phyloP scores from a whole-genome alignment of 2,329 filamentous ascomycete genomes.

The Leptographium procerum region DNA sequence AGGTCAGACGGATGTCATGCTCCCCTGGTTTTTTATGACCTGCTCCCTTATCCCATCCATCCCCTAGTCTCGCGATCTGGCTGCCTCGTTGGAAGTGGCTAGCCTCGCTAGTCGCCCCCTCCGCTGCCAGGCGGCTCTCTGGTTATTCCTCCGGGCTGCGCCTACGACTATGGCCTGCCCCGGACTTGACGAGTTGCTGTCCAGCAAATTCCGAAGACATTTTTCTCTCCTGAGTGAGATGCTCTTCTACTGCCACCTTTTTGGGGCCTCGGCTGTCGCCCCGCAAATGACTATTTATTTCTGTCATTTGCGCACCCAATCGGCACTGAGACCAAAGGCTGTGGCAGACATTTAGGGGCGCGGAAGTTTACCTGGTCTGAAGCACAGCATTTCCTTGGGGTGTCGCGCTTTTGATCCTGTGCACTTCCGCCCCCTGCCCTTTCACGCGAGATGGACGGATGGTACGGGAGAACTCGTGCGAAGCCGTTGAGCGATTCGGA shows the following conservation, averaged over 20 bases:
- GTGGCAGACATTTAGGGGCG: conserved; percentile 33
- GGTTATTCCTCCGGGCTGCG: background rate
- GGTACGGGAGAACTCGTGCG: conserved; percentile 15
- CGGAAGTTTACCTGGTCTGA: background rate
- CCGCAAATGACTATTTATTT: conserved; percentile 9
- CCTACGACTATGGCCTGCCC: conserved; percentile 3
- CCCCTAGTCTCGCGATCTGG: background rate
- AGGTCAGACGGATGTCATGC: conserved; percentile 28
- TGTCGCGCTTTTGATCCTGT: background rate
- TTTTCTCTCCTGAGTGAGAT: background rate
- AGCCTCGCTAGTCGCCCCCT: background rate
- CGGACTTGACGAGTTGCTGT: conserved; percentile 2
- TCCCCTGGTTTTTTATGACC: conserved; percentile 24
- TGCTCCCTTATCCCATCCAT: background rate
- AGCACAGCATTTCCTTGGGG: background rate
- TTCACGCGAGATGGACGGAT: conserved; percentile 7
- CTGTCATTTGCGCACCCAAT: conserved; percentile 28
- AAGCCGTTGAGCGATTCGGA: conserved; percentile 39
- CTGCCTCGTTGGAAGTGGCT: background rate
- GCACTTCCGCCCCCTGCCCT: background rate
- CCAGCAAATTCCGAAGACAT: background rate
- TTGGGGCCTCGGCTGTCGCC: conserved; percentile 5
- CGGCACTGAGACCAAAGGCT: conserved; percentile 53
- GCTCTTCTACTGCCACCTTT: conserved; percentile 3
- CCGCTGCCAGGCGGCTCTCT: background rate